Evolutionary conservation across 257 asterid species (phyloP).

Genomic region (Perilla frutescens): DNA sequence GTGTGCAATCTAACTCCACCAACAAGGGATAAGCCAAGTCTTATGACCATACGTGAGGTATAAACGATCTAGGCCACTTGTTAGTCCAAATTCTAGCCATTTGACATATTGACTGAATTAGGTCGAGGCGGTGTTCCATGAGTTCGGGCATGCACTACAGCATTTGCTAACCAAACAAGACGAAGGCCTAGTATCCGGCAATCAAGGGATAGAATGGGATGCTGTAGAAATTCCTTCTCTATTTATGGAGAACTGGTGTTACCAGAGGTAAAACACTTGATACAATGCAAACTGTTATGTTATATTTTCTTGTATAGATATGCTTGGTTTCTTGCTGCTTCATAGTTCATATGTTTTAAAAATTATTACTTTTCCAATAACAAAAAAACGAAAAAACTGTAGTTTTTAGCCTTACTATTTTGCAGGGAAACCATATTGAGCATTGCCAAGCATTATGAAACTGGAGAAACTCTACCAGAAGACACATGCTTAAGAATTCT

Average conservation of each 20-base stretch:
- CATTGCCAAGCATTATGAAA: slow-evolving; percentile 79
- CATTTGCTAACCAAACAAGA: slow-evolving; percentile 86
- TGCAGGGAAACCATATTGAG: slow-evolving; percentile 72
- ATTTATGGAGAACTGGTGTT: slow-evolving; percentile 94
- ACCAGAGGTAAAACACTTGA: slow-evolving; percentile 61
- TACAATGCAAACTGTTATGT: background rate
- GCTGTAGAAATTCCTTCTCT: slow-evolving; percentile 86
- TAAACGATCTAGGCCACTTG: background rate
- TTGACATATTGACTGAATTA: slow-evolving; percentile 33
- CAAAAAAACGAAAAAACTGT: background rate
- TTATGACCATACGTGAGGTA: slow-evolving; percentile 88
- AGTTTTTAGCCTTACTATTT: slow-evolving; percentile 7
- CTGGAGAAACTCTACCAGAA: slow-evolving; percentile 75
- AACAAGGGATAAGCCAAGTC: slow-evolving; percentile 73
- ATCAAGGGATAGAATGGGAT: slow-evolving; percentile 81
- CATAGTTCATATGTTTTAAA: background rate
- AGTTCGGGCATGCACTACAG: slow-evolving; percentile 92
- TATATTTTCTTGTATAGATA: background rate
- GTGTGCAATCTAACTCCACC: slow-evolving; percentile 94
- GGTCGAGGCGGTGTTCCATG: slow-evolving; percentile 89
- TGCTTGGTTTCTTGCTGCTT: background rate
- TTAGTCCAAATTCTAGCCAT: background rate
- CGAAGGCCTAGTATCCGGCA: slow-evolving; percentile 83
- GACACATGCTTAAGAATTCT: slow-evolving; percentile 64
- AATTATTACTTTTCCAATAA: background rate